phyloP scores from a whole-genome alignment of 1,139 yeast genomes.

The Candida sp. region DNA sequence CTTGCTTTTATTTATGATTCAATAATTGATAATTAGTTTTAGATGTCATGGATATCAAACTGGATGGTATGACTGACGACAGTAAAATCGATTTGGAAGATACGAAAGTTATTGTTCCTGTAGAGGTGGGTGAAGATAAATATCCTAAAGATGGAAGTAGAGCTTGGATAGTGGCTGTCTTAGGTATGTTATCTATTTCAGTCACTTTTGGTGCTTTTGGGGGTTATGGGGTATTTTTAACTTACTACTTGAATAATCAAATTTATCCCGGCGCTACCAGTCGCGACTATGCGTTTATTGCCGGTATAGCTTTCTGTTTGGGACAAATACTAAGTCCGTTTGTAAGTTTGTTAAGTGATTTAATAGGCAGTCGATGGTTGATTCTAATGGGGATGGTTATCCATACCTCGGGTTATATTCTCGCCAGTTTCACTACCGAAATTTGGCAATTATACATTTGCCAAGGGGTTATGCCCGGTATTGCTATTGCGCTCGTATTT shows the following conservation, averaged over 20 bases:
- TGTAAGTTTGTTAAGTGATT: constrained; percentile 27
- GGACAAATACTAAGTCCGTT: constrained; percentile 62
- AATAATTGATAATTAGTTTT: background rate
- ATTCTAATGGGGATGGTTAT: constrained; percentile 47
- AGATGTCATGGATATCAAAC: background rate
- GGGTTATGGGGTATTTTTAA: constrained; percentile 65
- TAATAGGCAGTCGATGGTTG: constrained; percentile 30
- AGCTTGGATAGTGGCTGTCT: constrained; percentile 65
- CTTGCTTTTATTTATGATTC: background rate
- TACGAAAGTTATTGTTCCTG: background rate
- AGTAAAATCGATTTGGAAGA: background rate
- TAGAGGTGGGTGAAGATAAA: constrained; percentile 16
- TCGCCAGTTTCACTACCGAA: constrained; percentile 62
- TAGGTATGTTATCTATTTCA: constrained; percentile 45
- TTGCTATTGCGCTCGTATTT: constrained; percentile 57
- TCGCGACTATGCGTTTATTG: constrained; percentile 64
- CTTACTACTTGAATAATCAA: constrained; percentile 45
- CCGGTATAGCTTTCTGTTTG: constrained; percentile 58
- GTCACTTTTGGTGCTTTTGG: constrained; percentile 78
- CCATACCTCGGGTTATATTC: constrained; percentile 54
- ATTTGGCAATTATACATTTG: constrained; percentile 66
- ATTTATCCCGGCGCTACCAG: constrained; percentile 56
- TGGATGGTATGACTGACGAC: background rate
- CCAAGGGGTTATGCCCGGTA: constrained; percentile 65
- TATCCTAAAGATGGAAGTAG: constrained; percentile 66